phyloP scores from a whole-genome alignment of 495 filamentous ascomycete genomes.

The Cercophora newfieldiana region DNA sequence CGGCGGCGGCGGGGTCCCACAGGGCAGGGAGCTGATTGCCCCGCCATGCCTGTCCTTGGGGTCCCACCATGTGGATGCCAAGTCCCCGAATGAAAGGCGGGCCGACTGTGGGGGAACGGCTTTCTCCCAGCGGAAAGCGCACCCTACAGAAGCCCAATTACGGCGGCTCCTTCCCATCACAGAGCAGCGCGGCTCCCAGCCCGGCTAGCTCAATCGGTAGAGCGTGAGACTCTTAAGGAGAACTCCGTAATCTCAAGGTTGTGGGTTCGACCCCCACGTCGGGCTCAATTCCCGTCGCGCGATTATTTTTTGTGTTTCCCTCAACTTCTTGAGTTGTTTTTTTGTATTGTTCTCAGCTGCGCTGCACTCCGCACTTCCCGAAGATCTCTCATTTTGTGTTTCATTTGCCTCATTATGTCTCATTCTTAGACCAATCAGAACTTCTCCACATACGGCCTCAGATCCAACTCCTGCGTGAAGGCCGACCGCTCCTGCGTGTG shows the following conservation, averaged over 20 bases:
- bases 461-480: conserved; percentile 84
- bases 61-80: neutral
- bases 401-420: conserved; percentile 1
- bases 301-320: neutral
- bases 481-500: conserved; percentile 80
- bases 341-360: neutral
- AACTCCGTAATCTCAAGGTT: conserved; percentile 32
- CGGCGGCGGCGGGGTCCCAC: neutral
- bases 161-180: neutral
- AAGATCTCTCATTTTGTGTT: neutral
- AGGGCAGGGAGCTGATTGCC: conserved; percentile 9
- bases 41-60: neutral
- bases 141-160: neutral
- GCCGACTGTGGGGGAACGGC: neutral
- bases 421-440: conserved; percentile 39
- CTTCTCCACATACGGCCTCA: conserved; percentile 79
- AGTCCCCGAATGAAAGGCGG: neutral
- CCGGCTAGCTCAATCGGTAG: conserved; percentile 78
- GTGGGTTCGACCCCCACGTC: conserved; percentile 36
- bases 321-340: neutral
- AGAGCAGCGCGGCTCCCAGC: conserved; percentile 9
- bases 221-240: conserved; percentile 73
- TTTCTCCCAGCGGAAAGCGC: neutral
- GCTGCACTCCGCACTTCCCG: neutral
- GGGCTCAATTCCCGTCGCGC: conserved; percentile 34